A percentile compares a stretch with the other conserved stretches of the same genome.
These are phyloP conservation scores for Uronychia setigera DNA, from an alignment of 73 alveolate species.

Conservation along the genomic window DNA sequence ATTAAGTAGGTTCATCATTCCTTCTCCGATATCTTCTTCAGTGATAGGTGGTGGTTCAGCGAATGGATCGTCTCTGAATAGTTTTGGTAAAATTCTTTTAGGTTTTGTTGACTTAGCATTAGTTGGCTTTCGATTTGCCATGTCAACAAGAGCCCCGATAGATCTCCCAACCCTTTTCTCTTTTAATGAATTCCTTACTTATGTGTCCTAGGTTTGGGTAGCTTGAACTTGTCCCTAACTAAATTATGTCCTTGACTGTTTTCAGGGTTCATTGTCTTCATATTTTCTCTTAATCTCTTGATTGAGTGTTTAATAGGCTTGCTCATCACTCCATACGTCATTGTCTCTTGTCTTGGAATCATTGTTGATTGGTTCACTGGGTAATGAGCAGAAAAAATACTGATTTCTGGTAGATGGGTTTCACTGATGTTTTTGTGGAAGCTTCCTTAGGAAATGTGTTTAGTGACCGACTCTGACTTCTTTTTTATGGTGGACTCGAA, in stretches of 20 bases:
- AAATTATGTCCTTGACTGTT: constrained; percentile 40
- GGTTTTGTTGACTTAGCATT: constrained; percentile 41
- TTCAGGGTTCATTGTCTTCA: constrained; percentile 47
- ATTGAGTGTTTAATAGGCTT: too few species aligned
- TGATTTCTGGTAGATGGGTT: too few species aligned
- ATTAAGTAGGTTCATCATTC: constrained; percentile 78
- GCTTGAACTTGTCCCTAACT: constrained; percentile 44
- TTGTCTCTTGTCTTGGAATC: too few species aligned
- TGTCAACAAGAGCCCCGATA: background rate
- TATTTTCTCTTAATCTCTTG: too few species aligned
- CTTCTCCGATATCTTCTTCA: constrained; percentile 87
- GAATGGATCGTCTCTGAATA: constrained; percentile 74
- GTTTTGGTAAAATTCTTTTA: constrained; percentile 65
- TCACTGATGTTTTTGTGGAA: too few species aligned
- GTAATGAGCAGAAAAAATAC: too few species aligned
- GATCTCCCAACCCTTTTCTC: constrained; percentile 6
- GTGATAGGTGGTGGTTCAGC: constrained; percentile 85
- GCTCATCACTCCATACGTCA: too few species aligned
- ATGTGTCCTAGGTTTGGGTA: constrained; percentile 48
- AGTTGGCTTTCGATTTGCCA: background rate
- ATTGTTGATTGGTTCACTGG: too few species aligned
- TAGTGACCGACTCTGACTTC: constrained; percentile 10
- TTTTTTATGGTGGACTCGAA: constrained; percentile 15
- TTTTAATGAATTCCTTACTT: too few species aligned
- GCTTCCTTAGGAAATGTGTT: too few species aligned